These are phyloP conservation scores for Fimicolochytrium jonesii DNA, from an alignment of 192 early-diverging fungal genomes.

Conservation along the genomic window DNA sequence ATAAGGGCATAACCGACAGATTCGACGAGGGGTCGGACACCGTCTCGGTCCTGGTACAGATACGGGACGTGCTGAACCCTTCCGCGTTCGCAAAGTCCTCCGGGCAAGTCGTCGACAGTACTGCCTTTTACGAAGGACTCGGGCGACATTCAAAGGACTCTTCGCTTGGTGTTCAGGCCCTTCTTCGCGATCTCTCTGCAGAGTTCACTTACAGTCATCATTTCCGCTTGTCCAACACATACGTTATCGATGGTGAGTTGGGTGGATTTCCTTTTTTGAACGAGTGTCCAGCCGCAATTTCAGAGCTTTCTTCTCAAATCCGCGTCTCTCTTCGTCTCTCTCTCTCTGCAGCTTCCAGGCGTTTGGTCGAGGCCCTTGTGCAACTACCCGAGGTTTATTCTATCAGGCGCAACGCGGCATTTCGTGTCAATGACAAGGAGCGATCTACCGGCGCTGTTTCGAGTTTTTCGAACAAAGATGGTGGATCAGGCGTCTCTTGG, in stretches of 20 bases:
- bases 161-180: neutral
- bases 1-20: too few relatives aligned
- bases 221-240: too few relatives aligned
- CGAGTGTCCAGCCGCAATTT: neutral
- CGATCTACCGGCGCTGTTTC: neutral
- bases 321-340: too few relatives aligned
- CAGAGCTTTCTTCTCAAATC: too few relatives aligned
- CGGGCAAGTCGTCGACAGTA: neutral
- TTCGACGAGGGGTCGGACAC: too few relatives aligned
- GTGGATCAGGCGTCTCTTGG: neutral
- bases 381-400: slow-evolving; percentile 2
- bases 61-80: too few relatives aligned
- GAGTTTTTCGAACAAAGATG: neutral
- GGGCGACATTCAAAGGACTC: neutral
- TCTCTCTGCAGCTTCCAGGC: neutral
- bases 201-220: neutral
- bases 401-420: neutral
- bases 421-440: neutral
- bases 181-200: neutral
- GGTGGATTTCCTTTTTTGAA: neutral
- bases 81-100: too few relatives aligned
- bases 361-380: neutral
- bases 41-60: too few relatives aligned
- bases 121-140: slow-evolving; percentile 1
- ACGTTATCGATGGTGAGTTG: too few relatives aligned